Base-by-base conservation (phyloP, 148 eudicot species). In the Rhododendron molle region DNA sequence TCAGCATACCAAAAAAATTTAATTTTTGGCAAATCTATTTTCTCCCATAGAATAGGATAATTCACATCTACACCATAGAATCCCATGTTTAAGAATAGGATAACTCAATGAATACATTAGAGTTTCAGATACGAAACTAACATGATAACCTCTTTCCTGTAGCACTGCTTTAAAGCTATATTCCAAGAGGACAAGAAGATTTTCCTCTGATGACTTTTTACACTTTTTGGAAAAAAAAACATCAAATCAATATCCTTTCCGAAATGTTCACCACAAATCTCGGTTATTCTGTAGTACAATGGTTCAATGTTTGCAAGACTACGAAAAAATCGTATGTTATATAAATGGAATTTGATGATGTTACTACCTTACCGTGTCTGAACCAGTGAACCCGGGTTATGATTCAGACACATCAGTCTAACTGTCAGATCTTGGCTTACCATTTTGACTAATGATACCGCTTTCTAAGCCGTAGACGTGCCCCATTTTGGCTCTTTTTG, bases 401-500 rank as follows among this genome's bases (percentile, higher is more conserved):
- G 49, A 10, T 18, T 80, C 85, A 58, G 73, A 50, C 13, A n/a
- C 15, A 34, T 76, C 58, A 77, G 85, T 62, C 76, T 78, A 15
- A 47, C 18, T 85, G 44, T 81, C 86, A 13, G 79, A 62, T 76
- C 58, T 83, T 20, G 90, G 83, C 44, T 87, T 88, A 43, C 91
- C 93, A 83, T 90, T 93, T 50, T 81, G 88, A 62, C 40, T 36
- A 84, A 43, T 84, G 16, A 88, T 67, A 50, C 86, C 81, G 65
- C 81, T 86, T 80, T 87, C 93, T 44, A 85, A 43, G 76, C 91
- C 96, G 81, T 96, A 96, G n/a, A 93, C 89, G 78, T 96, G 98
- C 20, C 98, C 98, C 98, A 96, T 96, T 88, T 94, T 96, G 49
- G 93, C 87, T 15, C 96, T 93, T 85, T 96, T 96, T 2, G 98